Evolutionary conservation across 371 early-diverging fungal genomes (phyloP).

Genomic region (Rhizopus sp.): DNA sequence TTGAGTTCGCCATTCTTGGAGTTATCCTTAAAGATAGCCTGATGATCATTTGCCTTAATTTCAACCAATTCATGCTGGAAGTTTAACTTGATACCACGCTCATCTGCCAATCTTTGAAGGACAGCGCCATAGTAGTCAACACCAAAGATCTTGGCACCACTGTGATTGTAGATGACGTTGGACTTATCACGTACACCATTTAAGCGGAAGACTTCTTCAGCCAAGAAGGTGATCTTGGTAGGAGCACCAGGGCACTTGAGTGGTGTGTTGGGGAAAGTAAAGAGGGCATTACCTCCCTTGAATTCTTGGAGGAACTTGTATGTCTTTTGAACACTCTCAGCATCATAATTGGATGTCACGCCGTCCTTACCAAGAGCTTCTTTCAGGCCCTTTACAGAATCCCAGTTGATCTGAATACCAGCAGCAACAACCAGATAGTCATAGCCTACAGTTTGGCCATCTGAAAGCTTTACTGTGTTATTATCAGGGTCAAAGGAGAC

Average conservation of each 20-base stretch:
- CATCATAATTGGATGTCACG: conserved; percentile 83
- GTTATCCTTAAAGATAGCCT: conserved; percentile 70
- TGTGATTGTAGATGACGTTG: conserved; percentile 74
- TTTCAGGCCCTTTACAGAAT: conserved; percentile 75
- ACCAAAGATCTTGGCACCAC: conserved; percentile 84
- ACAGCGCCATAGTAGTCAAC: conserved; percentile 84
- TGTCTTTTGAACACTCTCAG: conserved; percentile 76
- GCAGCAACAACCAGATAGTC: conserved; percentile 89
- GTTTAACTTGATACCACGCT: conserved; percentile 72
- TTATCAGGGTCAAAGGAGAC: conserved; percentile 67
- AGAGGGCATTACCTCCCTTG: conserved; percentile 84
- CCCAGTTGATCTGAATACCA: conserved; percentile 83
- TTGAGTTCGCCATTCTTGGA: conserved; percentile 58
- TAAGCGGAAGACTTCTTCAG: conserved; percentile 81
- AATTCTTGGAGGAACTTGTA: conserved; percentile 72
- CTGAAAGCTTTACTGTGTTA: conserved; percentile 67
- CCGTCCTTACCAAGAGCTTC: conserved; percentile 80
- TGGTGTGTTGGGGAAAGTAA: conserved; percentile 89
- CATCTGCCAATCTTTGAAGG: conserved; percentile 67
- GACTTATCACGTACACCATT: conserved; percentile 71
- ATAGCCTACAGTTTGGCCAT: conserved; percentile 74
- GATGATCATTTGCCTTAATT: conserved; percentile 61
- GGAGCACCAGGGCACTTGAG: conserved; percentile 94
- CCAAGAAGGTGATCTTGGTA: conserved; percentile 88
- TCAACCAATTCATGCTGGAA: conserved; percentile 73